These are phyloP conservation scores for Mycosarcoma maydis DNA, from an alignment of 1,284 basidiomycete genomes.

Conservation along the genomic window DNA sequence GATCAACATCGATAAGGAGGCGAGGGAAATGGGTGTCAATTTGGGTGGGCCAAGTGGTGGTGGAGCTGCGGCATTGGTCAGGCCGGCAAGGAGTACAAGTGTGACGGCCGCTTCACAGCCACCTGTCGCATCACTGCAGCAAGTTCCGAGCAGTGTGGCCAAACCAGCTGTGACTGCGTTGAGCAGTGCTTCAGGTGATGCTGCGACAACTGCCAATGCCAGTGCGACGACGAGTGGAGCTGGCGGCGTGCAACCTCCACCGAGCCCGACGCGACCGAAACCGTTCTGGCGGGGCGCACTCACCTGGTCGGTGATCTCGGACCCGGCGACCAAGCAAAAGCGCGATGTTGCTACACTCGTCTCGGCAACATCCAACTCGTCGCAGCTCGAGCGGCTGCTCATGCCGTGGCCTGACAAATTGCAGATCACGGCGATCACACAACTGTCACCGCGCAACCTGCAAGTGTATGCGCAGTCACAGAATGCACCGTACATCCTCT, in stretches of 20 bases:
- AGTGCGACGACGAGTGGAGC: background rate
- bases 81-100: slow-evolving; percentile 27
- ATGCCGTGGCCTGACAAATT: slow-evolving; percentile 48
- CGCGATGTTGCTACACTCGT: slow-evolving; percentile 52
- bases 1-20: slow-evolving; percentile 59
- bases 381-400: slow-evolving; percentile 25
- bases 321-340: slow-evolving; percentile 34
- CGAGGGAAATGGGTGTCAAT: slow-evolving; percentile 50
- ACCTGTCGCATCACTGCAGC: background rate
- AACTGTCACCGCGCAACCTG: slow-evolving; percentile 38
- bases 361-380: slow-evolving; percentile 41
- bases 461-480: slow-evolving; percentile 48
- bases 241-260: slow-evolving; percentile 5
- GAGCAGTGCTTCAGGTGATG: background rate
- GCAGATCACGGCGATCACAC: slow-evolving; percentile 48
- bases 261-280: slow-evolving; percentile 23
- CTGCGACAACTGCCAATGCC: background rate
- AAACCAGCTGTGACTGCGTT: slow-evolving; percentile 3
- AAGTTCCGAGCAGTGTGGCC: background rate
- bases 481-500: slow-evolving; percentile 50
- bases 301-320: slow-evolving; percentile 50
- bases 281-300: slow-evolving; percentile 57
- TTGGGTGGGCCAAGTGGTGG: slow-evolving; percentile 51
- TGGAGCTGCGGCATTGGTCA: slow-evolving; percentile 6
- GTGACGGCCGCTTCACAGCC: slow-evolving; percentile 8